These are phyloP conservation scores for Claviceps digitariae DNA, from an alignment of 2,329 filamentous ascomycete genomes.

Conservation along the genomic window DNA sequence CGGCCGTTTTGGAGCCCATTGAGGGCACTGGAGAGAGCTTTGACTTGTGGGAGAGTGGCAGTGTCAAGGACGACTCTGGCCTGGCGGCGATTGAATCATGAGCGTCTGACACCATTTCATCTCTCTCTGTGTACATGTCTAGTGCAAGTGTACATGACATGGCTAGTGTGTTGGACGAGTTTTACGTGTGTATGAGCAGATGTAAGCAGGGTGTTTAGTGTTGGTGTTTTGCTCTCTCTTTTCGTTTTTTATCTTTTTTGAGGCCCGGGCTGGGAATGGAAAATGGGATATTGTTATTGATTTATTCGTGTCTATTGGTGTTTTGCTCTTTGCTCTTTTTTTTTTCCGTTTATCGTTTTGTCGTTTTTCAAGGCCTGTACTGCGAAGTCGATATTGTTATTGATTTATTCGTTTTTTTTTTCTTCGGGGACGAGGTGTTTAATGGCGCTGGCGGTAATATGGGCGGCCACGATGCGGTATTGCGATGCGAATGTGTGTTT, in stretches of 20 bases:
- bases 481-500: background rate
- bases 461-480: background rate
- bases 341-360: background rate
- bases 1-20: constrained; percentile 38
- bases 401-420: background rate
- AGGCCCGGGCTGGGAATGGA: too few species aligned
- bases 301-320: too few species aligned
- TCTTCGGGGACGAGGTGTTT: background rate
- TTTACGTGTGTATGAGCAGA: constrained; percentile 1
- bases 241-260: background rate
- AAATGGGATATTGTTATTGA: too few species aligned
- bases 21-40: constrained; percentile 48
- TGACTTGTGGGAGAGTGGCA: constrained; percentile 59
- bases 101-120: background rate
- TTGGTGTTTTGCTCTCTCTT: background rate
- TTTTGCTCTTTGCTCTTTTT: too few species aligned
- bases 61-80: constrained; percentile 44
- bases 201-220: background rate
- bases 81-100: constrained; percentile 12
- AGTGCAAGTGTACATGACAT: background rate
- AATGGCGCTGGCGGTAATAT: background rate
- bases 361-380: too few species aligned
- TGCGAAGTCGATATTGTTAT: too few species aligned
- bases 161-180: background rate
- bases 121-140: background rate